A percentile compares a stretch with the other conserved stretches of the same genome.
Evolutionary conservation across 805 yeast species (phyloP).

Genomic region (Groenewaldozyma tartarivorans): DNA sequence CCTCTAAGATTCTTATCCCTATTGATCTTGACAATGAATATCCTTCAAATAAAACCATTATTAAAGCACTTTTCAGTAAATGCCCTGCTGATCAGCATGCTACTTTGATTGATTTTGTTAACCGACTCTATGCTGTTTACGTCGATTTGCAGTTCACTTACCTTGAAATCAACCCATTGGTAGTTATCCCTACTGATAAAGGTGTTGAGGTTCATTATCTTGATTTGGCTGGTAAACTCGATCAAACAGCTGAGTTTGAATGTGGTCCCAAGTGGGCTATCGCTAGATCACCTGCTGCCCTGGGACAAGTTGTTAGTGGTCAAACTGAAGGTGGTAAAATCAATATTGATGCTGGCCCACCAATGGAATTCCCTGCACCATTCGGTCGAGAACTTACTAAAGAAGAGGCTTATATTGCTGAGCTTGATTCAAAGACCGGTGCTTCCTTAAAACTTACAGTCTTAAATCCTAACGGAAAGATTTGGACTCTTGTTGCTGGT

Average conservation of each 20-base stretch:
- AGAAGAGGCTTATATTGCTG: conserved; percentile 40
- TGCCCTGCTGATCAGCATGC: conserved; percentile 33
- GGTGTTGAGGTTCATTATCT: conserved; percentile 36
- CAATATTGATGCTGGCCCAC: conserved; percentile 36
- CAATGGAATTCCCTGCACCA: conserved; percentile 42
- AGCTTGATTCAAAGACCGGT: conserved; percentile 39
- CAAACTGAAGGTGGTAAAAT: conserved; percentile 16
- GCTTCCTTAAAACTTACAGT: conserved; percentile 38
- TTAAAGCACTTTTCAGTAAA: conserved; percentile 27
- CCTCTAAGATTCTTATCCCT: conserved; percentile 33
- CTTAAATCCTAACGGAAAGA: conserved; percentile 34
- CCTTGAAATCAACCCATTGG: conserved; percentile 38
- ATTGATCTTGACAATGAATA: conserved; percentile 32
- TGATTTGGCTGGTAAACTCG: conserved; percentile 40
- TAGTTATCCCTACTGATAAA: conserved; percentile 31
- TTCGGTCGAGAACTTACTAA: conserved; percentile 36
- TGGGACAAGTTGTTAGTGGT: conserved; percentile 26
- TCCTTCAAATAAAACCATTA: conserved; percentile 31
- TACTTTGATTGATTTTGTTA: conserved; percentile 35
- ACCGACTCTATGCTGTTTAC: conserved; percentile 38
- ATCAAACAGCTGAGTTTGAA: conserved; percentile 40
- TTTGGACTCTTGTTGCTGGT: conserved; percentile 41
- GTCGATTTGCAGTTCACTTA: conserved; percentile 39
- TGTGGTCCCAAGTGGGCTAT: conserved; percentile 41
- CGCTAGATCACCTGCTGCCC: conserved; percentile 35